Evolutionary conservation across 495 filamentous ascomycete genomes (phyloP), one percentile per base, ranked within the genome.

Genomic region (Penicillium manginii): DNA sequence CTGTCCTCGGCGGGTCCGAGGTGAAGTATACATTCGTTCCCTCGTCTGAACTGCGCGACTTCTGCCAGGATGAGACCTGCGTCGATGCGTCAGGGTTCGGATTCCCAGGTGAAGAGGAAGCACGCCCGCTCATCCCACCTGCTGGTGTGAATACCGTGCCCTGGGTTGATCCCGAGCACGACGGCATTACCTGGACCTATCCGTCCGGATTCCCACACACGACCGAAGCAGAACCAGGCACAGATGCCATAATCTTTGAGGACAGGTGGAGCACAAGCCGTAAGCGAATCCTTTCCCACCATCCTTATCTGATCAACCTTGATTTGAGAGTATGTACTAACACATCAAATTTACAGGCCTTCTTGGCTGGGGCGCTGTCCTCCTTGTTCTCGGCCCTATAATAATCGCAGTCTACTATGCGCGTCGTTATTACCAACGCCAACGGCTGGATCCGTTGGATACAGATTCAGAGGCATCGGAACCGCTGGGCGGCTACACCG

Each of bases 21-120:
- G 55, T 63, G 29, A 70, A 73, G 49, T 77, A 70, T 55, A 78
- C 77, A 7, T 80, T 80, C 42, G 73, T 72, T 14, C 77, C 77
- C 0, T 77, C 74, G 4, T 60, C 66, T 2, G 69, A 72, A 48
- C 69, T 80, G 53, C 67, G 71, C 29, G 63, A 65, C 4, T 75
- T 69, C 53, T 79, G 76, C 40, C 62, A 58, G 19, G 66, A 72
- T 14, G 64, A 64, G 1, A 63, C 53, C 29, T 79, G 76, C 23
- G 46, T 62, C 4, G 70, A 79, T 54, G 66, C 76, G 5, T 45
- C 54, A 4, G 63, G 64, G 19, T 79, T 71, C 42, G 76, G 76
- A 12, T 54, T 67, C 33, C 74, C 75, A 1, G 73, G 66, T 10
- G 76, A 78, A n/a, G 62, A 67, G n/a, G 62, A 35, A 6, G 66